Evolutionary conservation across 73 alveolate genomes (phyloP).

Genomic region (Paramecium caudatum): DNA sequence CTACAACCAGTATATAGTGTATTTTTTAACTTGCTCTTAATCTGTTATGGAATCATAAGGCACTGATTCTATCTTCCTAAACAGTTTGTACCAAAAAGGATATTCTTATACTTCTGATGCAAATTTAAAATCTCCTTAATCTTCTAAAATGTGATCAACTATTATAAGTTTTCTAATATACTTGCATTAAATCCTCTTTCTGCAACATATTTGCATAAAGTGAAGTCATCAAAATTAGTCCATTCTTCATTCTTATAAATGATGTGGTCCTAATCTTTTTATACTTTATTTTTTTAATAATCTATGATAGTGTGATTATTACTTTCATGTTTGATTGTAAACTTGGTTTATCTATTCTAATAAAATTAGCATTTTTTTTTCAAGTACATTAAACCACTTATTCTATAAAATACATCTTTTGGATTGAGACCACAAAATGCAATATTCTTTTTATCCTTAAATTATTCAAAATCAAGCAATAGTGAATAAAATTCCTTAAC

Average conservation of each 20-base stretch:
- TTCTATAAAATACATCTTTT: slow-evolving; percentile 27
- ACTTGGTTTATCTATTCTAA: neutral
- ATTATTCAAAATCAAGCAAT: slow-evolving; percentile 54
- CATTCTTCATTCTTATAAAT: slow-evolving; percentile 28
- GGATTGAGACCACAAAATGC: slow-evolving; percentile 70
- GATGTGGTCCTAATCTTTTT: neutral
- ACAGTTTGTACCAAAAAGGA: slow-evolving; percentile 40
- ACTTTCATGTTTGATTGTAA: slow-evolving; percentile 31
- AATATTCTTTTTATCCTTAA: slow-evolving; percentile 47
- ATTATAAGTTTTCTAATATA: neutral
- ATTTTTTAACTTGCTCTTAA: slow-evolving; percentile 23
- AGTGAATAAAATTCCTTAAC: slow-evolving; percentile 68
- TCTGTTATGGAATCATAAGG: neutral
- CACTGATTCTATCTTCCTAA: slow-evolving; percentile 18
- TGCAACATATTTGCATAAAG: slow-evolving; percentile 16
- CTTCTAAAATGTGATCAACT: slow-evolving; percentile 44
- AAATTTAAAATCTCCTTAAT: slow-evolving; percentile 26
- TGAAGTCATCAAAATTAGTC: slow-evolving; percentile 54
- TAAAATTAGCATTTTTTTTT: slow-evolving; percentile 14
- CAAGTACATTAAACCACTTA: slow-evolving; percentile 29
- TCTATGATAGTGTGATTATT: neutral
- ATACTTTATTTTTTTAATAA: slow-evolving; percentile 17
- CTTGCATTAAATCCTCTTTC: slow-evolving; percentile 57
- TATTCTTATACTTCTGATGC: slow-evolving; percentile 22
- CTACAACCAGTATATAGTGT: slow-evolving; percentile 19